Evolutionary conservation across 2,329 filamentous ascomycete genomes (phyloP).

Genomic region (Sporothrix mexicana): DNA sequence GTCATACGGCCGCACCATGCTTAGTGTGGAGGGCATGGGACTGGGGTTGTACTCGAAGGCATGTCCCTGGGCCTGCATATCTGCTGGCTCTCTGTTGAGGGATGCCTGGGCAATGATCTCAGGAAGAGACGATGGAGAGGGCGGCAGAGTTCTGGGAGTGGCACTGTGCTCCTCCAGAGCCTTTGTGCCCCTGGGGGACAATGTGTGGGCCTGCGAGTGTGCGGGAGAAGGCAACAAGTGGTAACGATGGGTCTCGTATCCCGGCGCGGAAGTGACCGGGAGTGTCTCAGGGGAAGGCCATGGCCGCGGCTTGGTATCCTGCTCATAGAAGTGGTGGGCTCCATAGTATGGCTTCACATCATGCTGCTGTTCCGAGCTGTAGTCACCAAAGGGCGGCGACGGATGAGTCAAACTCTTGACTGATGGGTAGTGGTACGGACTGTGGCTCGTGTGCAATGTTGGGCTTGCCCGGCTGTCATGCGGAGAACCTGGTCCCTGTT

Average conservation of each 20-base stretch:
- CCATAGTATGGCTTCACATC: neutral
- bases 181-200: neutral
- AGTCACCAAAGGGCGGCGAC: neutral
- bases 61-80: neutral
- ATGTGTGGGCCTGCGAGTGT: neutral
- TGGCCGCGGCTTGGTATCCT: neutral
- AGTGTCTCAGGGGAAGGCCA: neutral
- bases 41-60: neutral
- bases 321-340: neutral
- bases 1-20: neutral
- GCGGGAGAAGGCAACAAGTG: neutral
- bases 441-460: neutral
- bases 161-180: neutral
- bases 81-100: neutral
- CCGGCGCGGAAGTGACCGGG: neutral
- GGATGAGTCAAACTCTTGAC: neutral
- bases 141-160: neutral
- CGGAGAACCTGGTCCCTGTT: neutral
- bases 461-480: neutral
- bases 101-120: neutral
- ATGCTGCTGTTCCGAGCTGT: neutral
- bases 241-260: conserved; percentile 1
- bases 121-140: neutral
- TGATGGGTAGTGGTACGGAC: neutral
- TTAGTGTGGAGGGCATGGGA: neutral